Base-by-base conservation (phyloP, 2,329 filamentous ascomycete species). In the Talaromyces islandicus region DNA sequence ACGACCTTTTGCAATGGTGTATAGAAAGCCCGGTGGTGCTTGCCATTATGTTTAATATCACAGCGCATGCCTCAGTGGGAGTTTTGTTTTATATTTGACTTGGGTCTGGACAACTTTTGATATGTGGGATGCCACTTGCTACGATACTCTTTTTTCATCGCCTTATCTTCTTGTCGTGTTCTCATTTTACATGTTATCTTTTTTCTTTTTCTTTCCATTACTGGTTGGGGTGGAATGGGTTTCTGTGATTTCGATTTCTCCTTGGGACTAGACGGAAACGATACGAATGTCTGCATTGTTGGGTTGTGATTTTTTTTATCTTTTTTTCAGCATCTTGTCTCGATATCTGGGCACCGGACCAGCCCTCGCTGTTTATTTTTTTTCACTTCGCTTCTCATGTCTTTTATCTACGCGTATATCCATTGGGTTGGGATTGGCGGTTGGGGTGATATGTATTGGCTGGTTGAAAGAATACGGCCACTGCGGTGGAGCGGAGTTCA, bases 261-360 rank as follows among this genome's bases (percentile, higher is more conserved):
- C 35, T 19, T 24, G 43, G 56, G 57, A 71, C 68, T 75, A 75
- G 73, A 71, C 74, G 73, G 73, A 73, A 75, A 75, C 71, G 73
- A 75, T 74, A 75, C 70, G 27, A 52, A 75, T 72, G 73, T 75
- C 70, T 75, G 73, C 73, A 75, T 75, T 71, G 69, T 71, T 74
- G 71, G 72, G 69, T 66, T 69, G 65, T 72, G 69, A 61, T 30
- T 60, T 60, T 56, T 7, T 30, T 54, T 54, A 2, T n/a, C 3
- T 27, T 43, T 27, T 43, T 70, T 71, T 71, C 62, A 67, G 67
- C 69, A 65, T 62, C 60, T 63, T 64, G 63, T 64, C 63, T 67
- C 66, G 62, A 54, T 62, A 62, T 63, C 63, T 55, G 55, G 59
- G 51, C 48, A 51, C 52, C 38, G 35, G 41, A 43, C 46, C 24